These are phyloP conservation scores for Maudiozyma humilis DNA, from an alignment of 1,139 yeast genomes.

Conservation along the genomic window DNA sequence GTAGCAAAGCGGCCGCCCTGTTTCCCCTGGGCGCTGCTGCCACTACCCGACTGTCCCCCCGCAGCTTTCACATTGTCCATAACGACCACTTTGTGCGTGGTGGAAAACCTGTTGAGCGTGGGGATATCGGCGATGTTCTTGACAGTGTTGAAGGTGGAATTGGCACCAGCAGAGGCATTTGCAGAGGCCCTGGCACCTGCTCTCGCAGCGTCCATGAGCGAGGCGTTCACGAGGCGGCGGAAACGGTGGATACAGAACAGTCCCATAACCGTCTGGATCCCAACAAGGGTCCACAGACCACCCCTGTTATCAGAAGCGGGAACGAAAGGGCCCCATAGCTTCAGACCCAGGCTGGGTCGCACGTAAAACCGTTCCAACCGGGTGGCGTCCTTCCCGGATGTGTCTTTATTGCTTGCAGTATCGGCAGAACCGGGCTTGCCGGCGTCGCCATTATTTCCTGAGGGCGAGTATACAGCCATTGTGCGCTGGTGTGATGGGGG, in stretches of 20 bases:
- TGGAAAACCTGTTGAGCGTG: constrained; percentile 30
- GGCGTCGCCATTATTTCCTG: constrained; percentile 7
- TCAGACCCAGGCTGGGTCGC: constrained; percentile 49
- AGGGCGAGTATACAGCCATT: constrained; percentile 28
- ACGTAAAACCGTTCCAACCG: constrained; percentile 22
- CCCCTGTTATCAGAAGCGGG: constrained; percentile 53
- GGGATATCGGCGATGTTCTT: constrained; percentile 29
- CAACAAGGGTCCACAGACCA: constrained; percentile 43
- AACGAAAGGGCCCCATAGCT: constrained; percentile 54
- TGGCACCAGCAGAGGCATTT: not conserved
- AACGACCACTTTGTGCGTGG: constrained; percentile 18
- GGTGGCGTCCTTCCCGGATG: not conserved
- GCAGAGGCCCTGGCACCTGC: too few relatives aligned
- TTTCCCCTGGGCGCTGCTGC: not conserved
- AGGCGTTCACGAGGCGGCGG: constrained; percentile 11
- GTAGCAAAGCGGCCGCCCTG: not conserved
- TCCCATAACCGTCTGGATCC: constrained; percentile 43
- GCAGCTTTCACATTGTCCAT: not conserved
- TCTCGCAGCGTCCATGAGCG: not conserved
- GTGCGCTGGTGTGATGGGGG: too few relatives aligned
- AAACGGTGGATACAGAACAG: constrained; percentile 25
- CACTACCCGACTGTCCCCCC: not conserved
- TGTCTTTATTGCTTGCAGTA: constrained; percentile 3
- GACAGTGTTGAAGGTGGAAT: constrained; percentile 6
- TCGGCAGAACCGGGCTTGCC: too few relatives aligned